Percentiles rank a stretch among this genome's conserved stretches.
Conservation (phyloP, 2,329 filamentous ascomycete species). For the Nothopassalora personata region DNA sequence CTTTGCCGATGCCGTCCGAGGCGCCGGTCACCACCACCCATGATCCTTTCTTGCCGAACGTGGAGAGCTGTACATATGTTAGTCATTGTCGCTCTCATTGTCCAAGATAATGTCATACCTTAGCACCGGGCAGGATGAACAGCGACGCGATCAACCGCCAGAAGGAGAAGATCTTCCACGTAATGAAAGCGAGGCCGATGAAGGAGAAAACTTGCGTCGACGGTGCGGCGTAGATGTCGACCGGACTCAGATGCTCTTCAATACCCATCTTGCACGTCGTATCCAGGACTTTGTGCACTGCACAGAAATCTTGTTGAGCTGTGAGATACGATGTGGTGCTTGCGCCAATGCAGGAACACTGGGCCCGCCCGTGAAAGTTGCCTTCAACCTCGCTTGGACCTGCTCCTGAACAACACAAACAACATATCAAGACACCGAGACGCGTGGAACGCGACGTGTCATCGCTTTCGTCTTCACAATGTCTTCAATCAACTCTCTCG, state of each 20-base stretch:
- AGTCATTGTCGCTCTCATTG: neutral
- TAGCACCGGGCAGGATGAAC: constrained; percentile 41
- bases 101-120: neutral
- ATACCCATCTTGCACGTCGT: constrained; percentile 14
- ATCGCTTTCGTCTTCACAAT: neutral
- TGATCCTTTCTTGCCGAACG: constrained; percentile 83
- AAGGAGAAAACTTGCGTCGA: constrained; percentile 32
- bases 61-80: constrained; percentile 60
- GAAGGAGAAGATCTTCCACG: constrained; percentile 41
- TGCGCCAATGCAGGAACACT: neutral
- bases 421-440: neutral
- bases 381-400: neutral
- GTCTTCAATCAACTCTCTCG: constrained; percentile 18
- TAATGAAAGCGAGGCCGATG: constrained; percentile 36
- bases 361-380: neutral
- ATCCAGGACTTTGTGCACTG: neutral
- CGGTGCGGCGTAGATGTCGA: constrained; percentile 30
- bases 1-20: constrained; percentile 93
- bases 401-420: neutral
- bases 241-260: constrained; percentile 10
- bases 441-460: neutral
- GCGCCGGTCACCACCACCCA: constrained; percentile 95
- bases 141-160: constrained; percentile 44
- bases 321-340: neutral
- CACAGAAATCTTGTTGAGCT: neutral